Percentiles rank a stretch among this genome's conserved stretches.
Evolutionary conservation across 2,329 filamentous ascomycete genomes (phyloP).

Genomic region (Apiospora kogelbergensis): DNA sequence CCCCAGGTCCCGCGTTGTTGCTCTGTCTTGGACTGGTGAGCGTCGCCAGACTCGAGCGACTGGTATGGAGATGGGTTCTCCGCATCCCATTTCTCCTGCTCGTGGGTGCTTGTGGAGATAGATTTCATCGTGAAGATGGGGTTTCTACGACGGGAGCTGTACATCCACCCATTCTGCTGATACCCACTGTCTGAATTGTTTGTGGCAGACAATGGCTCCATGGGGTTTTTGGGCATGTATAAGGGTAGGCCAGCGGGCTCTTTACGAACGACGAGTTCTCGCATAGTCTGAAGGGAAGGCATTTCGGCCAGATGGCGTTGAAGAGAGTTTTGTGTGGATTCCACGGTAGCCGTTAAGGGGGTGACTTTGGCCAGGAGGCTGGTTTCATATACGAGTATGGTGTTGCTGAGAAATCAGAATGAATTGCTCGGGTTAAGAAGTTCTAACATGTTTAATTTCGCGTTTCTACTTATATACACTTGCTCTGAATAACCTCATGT

Average conservation of each 20-base stretch:
- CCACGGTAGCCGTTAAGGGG: no score
- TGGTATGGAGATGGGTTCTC: background rate
- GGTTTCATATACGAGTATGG: background rate
- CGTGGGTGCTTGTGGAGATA: background rate
- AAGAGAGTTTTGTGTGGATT: background rate
- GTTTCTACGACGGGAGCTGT: no score
- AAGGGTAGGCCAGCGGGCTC: background rate
- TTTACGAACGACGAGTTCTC: background rate
- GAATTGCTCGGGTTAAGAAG: background rate
- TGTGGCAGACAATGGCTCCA: no score
- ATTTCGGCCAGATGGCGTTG: no score
- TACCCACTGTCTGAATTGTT: background rate
- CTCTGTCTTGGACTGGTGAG: no score
- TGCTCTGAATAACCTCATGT: background rate
- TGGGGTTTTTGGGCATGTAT: no score
- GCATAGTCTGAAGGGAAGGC: background rate
- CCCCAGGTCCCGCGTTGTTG: no score
- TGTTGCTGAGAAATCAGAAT: background rate
- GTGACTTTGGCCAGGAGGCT: background rate
- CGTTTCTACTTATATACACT: background rate
- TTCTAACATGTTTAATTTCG: no score
- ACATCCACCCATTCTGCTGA: no score
- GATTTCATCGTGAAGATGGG: background rate
- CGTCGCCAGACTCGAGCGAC: no score
- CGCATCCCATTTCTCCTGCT: background rate